These are phyloP conservation scores for Cyclocybe cylindracea DNA, from an alignment of 768 basidiomycete genomes.

Conservation along the genomic window DNA sequence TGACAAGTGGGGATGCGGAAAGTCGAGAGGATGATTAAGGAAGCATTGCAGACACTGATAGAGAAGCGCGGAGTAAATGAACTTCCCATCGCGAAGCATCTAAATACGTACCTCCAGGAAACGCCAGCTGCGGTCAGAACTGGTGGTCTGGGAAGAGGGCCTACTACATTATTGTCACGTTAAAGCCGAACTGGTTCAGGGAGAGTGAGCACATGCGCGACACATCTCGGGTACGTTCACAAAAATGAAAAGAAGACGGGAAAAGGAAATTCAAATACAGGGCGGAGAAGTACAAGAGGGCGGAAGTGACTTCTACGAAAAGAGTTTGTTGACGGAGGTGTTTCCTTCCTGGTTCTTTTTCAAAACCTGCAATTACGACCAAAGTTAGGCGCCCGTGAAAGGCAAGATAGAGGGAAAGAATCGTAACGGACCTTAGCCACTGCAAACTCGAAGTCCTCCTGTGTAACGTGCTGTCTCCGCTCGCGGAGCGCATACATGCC, in stretches of 20 bases:
- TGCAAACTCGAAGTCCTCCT: constrained; percentile 99
- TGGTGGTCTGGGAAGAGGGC: neutral
- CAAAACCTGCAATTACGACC: constrained; percentile 52
- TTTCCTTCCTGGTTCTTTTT: constrained; percentile 98
- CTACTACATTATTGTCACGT: neutral
- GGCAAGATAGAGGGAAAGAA: constrained; percentile 12
- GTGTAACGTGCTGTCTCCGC: constrained; percentile 94
- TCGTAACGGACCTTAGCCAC: constrained; percentile 75
- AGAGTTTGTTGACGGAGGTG: constrained; percentile 92
- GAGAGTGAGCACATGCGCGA: too few species aligned
- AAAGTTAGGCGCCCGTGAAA: neutral
- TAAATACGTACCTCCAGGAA: too few species aligned
- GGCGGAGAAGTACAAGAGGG: constrained; percentile 1
- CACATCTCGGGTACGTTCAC: neutral
- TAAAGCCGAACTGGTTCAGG: too few species aligned
- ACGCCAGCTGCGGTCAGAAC: too few species aligned
- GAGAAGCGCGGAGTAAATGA: too few species aligned
- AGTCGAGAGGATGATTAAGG: too few species aligned
- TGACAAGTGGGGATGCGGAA: too few species aligned
- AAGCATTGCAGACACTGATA: too few species aligned
- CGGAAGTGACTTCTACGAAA: constrained; percentile 55
- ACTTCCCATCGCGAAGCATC: too few species aligned
- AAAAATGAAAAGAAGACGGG: neutral
- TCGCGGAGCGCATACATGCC: constrained; percentile 98
- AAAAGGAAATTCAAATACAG: constrained; percentile 2